These are phyloP conservation scores for Backusella australiensis DNA, from an alignment of 192 early-diverging fungal genomes.

Conservation along the genomic window DNA sequence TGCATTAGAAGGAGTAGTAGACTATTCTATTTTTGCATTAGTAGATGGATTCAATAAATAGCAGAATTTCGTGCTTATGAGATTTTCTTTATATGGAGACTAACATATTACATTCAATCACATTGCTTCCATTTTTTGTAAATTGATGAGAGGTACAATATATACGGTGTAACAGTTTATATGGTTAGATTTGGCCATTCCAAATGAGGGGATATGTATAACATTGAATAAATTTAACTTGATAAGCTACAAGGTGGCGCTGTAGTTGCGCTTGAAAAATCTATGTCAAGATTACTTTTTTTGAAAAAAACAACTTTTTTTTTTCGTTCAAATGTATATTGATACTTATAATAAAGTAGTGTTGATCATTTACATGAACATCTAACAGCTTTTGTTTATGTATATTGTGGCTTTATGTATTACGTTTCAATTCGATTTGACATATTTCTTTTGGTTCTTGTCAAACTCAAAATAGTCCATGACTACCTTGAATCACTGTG, in stretches of 20 bases:
- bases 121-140: neutral
- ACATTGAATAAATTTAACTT: neutral
- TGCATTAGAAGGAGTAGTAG: neutral
- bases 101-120: neutral
- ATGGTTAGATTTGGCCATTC: neutral
- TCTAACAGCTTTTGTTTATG: neutral
- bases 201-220: neutral
- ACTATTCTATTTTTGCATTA: neutral
- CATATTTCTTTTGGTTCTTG: slow-evolving; percentile 7
- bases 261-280: neutral
- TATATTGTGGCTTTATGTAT: neutral
- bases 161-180: neutral
- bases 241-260: neutral
- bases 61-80: neutral
- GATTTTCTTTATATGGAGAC: neutral
- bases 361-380: neutral
- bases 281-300: neutral
- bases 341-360: neutral
- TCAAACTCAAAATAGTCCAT: slow-evolving; percentile 4
- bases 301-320: neutral
- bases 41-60: neutral
- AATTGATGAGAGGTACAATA: neutral
- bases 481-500: neutral
- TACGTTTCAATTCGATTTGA: slow-evolving; percentile 4
- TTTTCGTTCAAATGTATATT: neutral